Base-by-base conservation (phyloP, 306 rosid species). In the Crotalaria pallida region DNA sequence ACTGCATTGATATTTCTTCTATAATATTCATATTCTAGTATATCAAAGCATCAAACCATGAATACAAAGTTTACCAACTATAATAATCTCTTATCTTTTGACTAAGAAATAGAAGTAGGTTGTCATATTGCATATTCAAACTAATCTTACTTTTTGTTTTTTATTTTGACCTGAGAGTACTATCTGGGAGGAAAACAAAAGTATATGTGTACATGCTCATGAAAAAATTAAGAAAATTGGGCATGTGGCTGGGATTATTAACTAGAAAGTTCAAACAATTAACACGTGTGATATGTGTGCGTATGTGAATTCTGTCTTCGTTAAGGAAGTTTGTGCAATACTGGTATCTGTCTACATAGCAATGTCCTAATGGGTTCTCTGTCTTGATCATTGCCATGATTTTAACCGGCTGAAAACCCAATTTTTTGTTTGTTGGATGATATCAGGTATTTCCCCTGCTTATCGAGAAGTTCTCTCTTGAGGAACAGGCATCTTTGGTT, bases 391-490 rank as follows among this genome's bases (percentile, higher is more conserved):
- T 48, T 24, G 57, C 60, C 31, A 24, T 58, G 59, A 9, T 66
- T 66, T 72, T 50, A 52, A 52, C 36, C 36, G 72, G 56, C 45
- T 24, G 45, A 71, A 43, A 29, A 15, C 40, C 17, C 43, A 43
- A 58, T 57, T n/a, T 59, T 64, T 38, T 61, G 62, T 65, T 65
- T 51, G 47, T 58, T 50, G 80, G 71, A 68, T 72, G 53, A 33
- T 78, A 81, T 67, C 83, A 95, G 99, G 99, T 95, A 47, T 86
- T 95, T 80, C 99, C 97, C 3, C 80, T 95, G 87, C 91, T 95
- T 67, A 75, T 87, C 55, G 96, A 95, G 84, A 95, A 95, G 78
- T 95, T 95, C 84, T 84, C 96, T 3, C 75, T 86, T 4, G 96
- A 89, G 77, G 99, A 91, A 70, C 99, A 91, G 69, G 92, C 99